A percentile compares a stretch with the other conserved stretches of the same genome.
Evolutionary conservation across 2,329 filamentous ascomycete species (phyloP).

Genomic region (Xylariaceae sp.): DNA sequence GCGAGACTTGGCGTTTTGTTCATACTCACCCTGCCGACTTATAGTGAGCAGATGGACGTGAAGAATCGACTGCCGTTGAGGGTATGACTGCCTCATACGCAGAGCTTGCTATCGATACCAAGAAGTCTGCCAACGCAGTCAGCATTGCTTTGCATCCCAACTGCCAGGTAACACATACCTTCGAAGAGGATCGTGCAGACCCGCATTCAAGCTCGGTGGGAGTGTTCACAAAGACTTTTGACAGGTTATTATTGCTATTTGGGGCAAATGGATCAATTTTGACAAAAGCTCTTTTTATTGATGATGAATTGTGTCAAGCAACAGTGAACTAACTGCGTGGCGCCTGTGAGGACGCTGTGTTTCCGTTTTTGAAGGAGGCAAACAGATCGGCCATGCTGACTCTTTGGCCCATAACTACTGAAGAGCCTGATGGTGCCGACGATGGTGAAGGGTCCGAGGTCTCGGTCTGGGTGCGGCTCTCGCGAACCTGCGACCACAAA

Average conservation of each 20-base stretch:
- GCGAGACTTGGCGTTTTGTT: not conserved
- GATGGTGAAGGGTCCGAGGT: constrained; percentile 8
- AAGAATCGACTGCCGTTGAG: not conserved
- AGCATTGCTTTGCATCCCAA: not conserved
- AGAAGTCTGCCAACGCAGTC: not conserved
- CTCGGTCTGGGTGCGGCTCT: constrained; percentile 14
- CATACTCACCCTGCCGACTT: not conserved
- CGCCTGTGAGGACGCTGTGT: not conserved
- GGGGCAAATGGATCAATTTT: too few relatives aligned
- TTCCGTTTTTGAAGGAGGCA: constrained; percentile 6
- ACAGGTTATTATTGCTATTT: too few relatives aligned
- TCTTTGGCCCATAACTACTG: constrained; percentile 18
- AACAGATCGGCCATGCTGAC: constrained; percentile 27
- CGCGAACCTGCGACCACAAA: constrained; percentile 28
- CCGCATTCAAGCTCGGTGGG: too few relatives aligned
- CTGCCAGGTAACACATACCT: not conserved
- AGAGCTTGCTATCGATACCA: not conserved
- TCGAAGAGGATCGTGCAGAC: not conserved
- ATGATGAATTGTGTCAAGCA: not conserved
- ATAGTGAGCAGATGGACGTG: not conserved
- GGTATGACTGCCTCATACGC: not conserved
- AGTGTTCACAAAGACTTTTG: too few relatives aligned
- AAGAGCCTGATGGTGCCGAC: constrained; percentile 6
- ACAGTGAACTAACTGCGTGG: not conserved
- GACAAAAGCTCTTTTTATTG: not conserved